Percentiles rank a stretch among this genome's conserved stretches.
Conservation (phyloP, 371 early-diverging fungal species). For the Lichtheimia ornata region DNA sequence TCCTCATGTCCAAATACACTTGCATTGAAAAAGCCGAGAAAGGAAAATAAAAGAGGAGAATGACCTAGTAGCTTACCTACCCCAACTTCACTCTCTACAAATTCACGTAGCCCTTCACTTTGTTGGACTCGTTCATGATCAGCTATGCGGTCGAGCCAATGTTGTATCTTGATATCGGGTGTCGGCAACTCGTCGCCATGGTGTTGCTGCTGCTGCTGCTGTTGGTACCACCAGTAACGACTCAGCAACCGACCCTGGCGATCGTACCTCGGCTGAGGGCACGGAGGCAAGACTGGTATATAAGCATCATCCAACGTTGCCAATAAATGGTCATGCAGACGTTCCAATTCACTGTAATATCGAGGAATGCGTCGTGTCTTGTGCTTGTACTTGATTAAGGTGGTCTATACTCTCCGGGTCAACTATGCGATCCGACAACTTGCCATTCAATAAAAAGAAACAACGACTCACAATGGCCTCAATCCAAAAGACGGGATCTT, state of each 20-base stretch:
- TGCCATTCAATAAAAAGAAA: not conserved
- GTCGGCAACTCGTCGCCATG: not conserved
- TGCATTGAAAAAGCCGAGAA: not conserved
- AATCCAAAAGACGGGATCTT: conserved; percentile 56
- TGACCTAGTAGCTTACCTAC: conserved; percentile 27
- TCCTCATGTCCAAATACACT: not conserved
- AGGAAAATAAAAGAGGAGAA: not conserved
- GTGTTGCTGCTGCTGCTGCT: not conserved
- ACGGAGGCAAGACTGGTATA: conserved; percentile 37
- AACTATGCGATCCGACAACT: too few relatives aligned
- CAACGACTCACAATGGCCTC: conserved; percentile 34
- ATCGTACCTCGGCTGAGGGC: conserved; percentile 37
- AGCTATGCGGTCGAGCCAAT: conserved; percentile 43
- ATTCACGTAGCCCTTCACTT: conserved; percentile 47
- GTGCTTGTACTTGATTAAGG: conserved; percentile 38
- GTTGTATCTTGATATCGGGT: conserved; percentile 30
- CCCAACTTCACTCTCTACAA: conserved; percentile 51
- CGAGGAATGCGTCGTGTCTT: conserved; percentile 45
- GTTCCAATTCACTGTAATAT: conserved; percentile 43
- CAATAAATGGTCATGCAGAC: conserved; percentile 29
- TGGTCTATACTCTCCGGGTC: conserved; percentile 23
- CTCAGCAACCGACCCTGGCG: conserved; percentile 28
- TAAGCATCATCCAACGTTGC: conserved; percentile 38
- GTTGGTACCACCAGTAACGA: conserved; percentile 39
- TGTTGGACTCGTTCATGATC: conserved; percentile 28